Percentiles rank a stretch among this genome's conserved stretches.
Conservation (phyloP, 805 yeast species). For the Gaillardinia entomophila region DNA sequence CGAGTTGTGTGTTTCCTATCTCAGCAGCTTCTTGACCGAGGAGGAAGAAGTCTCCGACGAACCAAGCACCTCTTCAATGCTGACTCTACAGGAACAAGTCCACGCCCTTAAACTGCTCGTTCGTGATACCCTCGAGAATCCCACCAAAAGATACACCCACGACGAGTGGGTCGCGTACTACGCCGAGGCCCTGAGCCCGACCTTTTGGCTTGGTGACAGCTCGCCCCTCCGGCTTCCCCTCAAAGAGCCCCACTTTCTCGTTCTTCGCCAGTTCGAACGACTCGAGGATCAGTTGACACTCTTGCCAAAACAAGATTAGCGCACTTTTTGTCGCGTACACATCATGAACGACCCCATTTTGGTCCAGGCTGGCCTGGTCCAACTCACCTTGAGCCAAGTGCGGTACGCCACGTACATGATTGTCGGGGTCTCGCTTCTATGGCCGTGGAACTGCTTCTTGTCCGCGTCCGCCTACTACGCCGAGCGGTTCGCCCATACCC, state of each 20-base stretch:
- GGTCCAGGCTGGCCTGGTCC: conserved; percentile 4
- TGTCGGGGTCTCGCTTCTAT: conserved; percentile 73
- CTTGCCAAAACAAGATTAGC: neutral
- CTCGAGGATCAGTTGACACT: conserved; percentile 5
- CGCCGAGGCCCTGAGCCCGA: conserved; percentile 8
- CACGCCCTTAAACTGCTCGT: conserved; percentile 17
- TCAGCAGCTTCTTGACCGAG: conserved; percentile 6
- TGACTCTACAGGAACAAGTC: conserved; percentile 1
- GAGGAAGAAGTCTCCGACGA: conserved; percentile 3
- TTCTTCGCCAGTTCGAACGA: conserved; percentile 26
- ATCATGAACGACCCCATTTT: conserved; percentile 16
- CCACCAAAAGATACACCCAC: conserved; percentile 38
- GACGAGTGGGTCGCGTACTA: conserved; percentile 46
- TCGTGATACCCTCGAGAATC: conserved; percentile 31
- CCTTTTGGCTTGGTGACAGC: conserved; percentile 59
- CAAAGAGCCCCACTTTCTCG: conserved; percentile 60
- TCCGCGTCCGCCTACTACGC: conserved; percentile 81
- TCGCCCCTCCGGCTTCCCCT: conserved; percentile 71
- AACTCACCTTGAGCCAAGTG: conserved; percentile 22
- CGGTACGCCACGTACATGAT: conserved; percentile 55
- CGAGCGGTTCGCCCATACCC: conserved; percentile 48
- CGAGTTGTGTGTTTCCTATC: conserved; percentile 6
- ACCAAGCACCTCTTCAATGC: conserved; percentile 1
- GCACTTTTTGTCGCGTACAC: neutral
- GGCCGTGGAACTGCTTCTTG: conserved; percentile 96